phyloP scores from a whole-genome alignment of 306 rosid genomes.

The Hippophae rhamnoides region DNA sequence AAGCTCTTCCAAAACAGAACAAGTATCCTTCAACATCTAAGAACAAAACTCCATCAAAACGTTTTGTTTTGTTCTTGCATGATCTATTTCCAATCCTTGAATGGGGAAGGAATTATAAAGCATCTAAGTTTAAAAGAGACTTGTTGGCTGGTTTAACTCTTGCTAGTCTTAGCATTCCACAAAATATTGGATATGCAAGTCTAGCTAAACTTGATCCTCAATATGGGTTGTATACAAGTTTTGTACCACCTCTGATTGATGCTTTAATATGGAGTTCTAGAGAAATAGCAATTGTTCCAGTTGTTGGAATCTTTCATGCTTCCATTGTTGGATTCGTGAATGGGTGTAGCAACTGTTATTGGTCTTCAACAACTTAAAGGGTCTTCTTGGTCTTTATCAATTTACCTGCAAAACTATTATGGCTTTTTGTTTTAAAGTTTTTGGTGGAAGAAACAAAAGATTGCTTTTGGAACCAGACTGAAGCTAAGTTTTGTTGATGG shows the following conservation, averaged over 20 bases:
- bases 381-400: conserved; percentile 58
- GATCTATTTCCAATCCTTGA: conserved; percentile 56
- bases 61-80: conserved; percentile 22
- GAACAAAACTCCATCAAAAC: conserved; percentile 3
- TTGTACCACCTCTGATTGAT: conserved; percentile 80
- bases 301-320: conserved; percentile 86
- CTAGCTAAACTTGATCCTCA: conserved; percentile 83
- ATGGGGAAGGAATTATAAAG: conserved; percentile 54
- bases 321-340: conserved; percentile 76
- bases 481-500: too few relatives aligned
- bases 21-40: conserved; percentile 23
- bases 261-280: conserved; percentile 87
- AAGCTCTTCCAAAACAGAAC: not conserved
- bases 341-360: conserved; percentile 89
- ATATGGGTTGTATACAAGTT: conserved; percentile 80
- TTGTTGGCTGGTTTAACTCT: conserved; percentile 80
- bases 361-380: conserved; percentile 80
- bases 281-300: conserved; percentile 92
- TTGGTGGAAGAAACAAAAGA: too few relatives aligned
- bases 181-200: conserved; percentile 88
- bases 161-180: conserved; percentile 88
- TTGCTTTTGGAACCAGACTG: too few relatives aligned
- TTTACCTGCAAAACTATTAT: conserved; percentile 60
- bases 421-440: conserved; percentile 44
- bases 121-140: conserved; percentile 52